Percentiles rank a stretch among this genome's conserved stretches.
Conservation (phyloP, 192 early-diverging fungal genomes). For the Coemansia sp. region DNA sequence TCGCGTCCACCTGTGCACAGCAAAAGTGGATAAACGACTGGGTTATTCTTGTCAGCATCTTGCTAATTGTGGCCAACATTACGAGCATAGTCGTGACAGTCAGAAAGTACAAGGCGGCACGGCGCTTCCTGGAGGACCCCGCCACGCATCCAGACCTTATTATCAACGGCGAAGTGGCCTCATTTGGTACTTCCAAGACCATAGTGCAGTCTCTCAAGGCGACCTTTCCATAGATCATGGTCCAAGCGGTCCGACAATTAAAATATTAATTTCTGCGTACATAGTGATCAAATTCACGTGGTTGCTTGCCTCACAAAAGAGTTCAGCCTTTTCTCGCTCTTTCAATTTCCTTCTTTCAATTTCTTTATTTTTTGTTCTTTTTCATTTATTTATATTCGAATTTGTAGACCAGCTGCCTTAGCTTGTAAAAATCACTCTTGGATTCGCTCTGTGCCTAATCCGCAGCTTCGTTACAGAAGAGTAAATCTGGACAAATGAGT, state of each 20-base stretch:
- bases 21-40: slow-evolving; percentile 48
- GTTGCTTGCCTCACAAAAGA: neutral
- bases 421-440: neutral
- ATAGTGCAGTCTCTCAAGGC: slow-evolving; percentile 3
- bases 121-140: slow-evolving; percentile 48
- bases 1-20: slow-evolving; percentile 14
- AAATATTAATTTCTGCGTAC: neutral
- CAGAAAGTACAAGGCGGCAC: slow-evolving; percentile 33
- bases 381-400: neutral
- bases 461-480: neutral
- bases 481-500: slow-evolving; percentile 18
- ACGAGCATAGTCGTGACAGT: slow-evolving; percentile 41
- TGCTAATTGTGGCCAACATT: slow-evolving; percentile 36
- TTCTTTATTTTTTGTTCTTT: neutral
- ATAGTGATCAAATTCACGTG: neutral
- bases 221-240: neutral
- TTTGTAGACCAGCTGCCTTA: neutral
- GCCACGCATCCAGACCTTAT: slow-evolving; percentile 49
- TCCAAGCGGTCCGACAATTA: neutral
- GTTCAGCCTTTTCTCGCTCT: neutral
- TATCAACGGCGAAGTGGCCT: slow-evolving; percentile 35
- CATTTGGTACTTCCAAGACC: neutral
- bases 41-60: slow-evolving; percentile 43
- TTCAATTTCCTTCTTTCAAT: neutral
- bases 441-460: neutral